Evolutionary conservation across 192 early-diverging fungal species (phyloP), one percentile per base, ranked within the genome.

Genomic region (Coemansia sp.): DNA sequence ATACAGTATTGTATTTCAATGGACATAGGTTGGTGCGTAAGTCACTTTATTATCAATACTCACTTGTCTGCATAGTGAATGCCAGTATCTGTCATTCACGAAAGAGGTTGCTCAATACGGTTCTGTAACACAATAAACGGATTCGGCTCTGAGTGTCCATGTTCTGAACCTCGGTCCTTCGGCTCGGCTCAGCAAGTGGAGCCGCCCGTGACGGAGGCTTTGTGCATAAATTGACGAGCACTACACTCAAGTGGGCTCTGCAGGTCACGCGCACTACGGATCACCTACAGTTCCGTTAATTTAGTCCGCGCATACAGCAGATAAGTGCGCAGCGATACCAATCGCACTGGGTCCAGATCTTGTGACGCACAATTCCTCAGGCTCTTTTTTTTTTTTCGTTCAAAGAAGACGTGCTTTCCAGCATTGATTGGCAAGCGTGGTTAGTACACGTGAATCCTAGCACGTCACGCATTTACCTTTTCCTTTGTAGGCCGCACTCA

Each of bases 281-380:
- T 65, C 63, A 32, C 32, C 50, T 12, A 48, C 63, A 65, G 63
- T 64, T 48, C 63, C 44, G 63, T 44, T 64, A 45, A 45, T 45
- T 65, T 5, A 34, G 62, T 23, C 11, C 38, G 19, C 8, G 61
- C 61, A 7, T 46, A 21, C n/a, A 21, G n/a, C 21, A n/a, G 45
- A 48, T 48, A 48, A 48, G 29, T 29, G 10, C 50, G 50, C 50
- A 29, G 50, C 23, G 50, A 53, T 23, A 53, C 50, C 62, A 63
- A 63, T 63, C 9, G 21, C 27, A 29, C 21, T 45, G 31, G 25
- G 10, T 12, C 12, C 29, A 25, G 62, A 63, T 63, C 44, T 63
- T 31, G 44, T 63, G 62, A 63, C 41, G 14, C 61, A 44, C 37
- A 21, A 66, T 19, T 42, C 38, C 3, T 6, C 6, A 5, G 32